Evolutionary conservation across 805 yeast species (phyloP), one percentile per base, ranked within the genome.

Genomic region (Kazachstania africana): DNA sequence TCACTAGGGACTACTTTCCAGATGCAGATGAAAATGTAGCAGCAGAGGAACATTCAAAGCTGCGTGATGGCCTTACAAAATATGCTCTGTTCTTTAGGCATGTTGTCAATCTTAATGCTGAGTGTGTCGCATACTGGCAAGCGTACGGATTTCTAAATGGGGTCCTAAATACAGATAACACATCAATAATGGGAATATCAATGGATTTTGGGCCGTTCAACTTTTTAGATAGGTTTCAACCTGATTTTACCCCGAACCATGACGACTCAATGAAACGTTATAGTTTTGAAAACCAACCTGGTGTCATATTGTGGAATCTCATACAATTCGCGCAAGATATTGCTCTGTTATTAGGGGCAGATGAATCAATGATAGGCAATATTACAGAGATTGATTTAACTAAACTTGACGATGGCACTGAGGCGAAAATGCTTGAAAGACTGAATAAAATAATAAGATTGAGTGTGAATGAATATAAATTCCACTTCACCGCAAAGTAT

Each of bases 171-270:
- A 87, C 97, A 0, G 98, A 88, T 50, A 88, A 88, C 50, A 83
- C 95, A 1, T 82, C 95, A 0, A 66, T 88, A n/a, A 48, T 78
- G 27, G 98, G 98, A 0, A 60, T 85, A 8, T 72, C 94, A 0
- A 70, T 91, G 55, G 98, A 88, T 55, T 91, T 78, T 55, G 98
- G 97, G 3, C 97, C 98, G 1, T 91, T 82, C 59, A 81, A 93
- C 13, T 79, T 85, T 37, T 69, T 87, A 78, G 95, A 87, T 48
- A 71, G 69, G 28, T 88, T 78, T 50, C 76, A 83, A 46, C 87
- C 93, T 12, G 55, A 66, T 29, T 88, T 68, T 48, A 81, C 96
- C 0, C 88, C 97, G 2, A 88, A 91, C 50, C 84, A 83, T 34
- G 96, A 85, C 48, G 98, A 91, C 54, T 68, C 65, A 26, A 59